Conservation (phyloP, 768 basidiomycete genomes). For the Auricularia cornea region DNA sequence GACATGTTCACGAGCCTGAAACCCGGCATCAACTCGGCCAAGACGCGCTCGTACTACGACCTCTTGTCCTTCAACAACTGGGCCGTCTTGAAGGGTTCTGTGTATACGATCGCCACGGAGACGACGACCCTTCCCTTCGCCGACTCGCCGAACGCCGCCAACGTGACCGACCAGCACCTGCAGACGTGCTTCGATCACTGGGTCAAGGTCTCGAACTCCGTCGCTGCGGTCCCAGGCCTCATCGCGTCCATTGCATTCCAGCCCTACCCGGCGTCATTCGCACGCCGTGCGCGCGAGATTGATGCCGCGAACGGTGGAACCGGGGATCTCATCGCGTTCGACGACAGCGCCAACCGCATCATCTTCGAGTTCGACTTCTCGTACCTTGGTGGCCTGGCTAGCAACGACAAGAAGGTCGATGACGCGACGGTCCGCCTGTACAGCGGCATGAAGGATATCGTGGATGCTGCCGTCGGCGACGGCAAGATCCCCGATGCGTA, state of each 20-base stretch:
- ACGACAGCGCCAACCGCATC: not conserved
- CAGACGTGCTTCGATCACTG: not conserved
- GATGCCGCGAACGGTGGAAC: not conserved
- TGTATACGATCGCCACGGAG: not conserved
- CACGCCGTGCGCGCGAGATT: not conserved
- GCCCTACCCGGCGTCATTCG: not conserved
- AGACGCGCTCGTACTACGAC: not conserved
- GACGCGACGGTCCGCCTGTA: constrained; percentile 1
- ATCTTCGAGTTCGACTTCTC: constrained; percentile 3
- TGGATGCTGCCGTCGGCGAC: not conserved
- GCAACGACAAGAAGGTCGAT: not conserved
- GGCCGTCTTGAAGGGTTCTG: not conserved
- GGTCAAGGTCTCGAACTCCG: not conserved
- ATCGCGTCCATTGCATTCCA: not conserved
- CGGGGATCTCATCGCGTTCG: not conserved
- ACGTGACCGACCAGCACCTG: not conserved
- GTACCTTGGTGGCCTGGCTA: not conserved
- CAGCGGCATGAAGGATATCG: constrained; percentile 2
- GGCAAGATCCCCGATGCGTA: not conserved
- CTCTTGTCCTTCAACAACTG: not conserved
- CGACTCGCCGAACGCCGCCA: not conserved
- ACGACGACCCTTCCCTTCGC: not conserved
- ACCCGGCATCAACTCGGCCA: not conserved
- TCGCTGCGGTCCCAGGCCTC: not conserved
- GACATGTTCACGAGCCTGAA: constrained; percentile 8